phyloP scores from a whole-genome alignment of 192 early-diverging fungal genomes.

The Oehlia diaphana region DNA sequence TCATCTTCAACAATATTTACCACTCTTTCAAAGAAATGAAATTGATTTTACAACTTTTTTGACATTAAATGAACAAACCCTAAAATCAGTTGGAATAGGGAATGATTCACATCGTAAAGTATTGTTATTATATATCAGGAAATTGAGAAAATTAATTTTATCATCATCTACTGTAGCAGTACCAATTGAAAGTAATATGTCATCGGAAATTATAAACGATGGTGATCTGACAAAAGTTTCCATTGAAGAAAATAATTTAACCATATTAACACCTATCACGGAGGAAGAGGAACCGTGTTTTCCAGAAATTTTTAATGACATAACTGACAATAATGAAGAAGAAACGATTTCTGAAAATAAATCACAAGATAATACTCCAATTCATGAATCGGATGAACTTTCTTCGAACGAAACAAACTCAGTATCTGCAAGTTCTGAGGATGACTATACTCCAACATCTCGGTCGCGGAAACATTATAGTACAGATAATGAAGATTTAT shows the following conservation, averaged over 20 bases:
- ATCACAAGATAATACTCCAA: neutral
- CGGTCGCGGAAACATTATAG: neutral
- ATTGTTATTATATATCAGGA: neutral
- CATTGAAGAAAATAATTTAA: neutral
- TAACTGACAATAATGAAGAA: neutral
- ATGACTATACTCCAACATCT: neutral
- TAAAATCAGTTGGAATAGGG: neutral
- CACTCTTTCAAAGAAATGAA: constrained; percentile 9
- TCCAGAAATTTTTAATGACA: neutral
- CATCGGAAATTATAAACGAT: neutral
- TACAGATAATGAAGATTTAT: neutral
- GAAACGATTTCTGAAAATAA: neutral
- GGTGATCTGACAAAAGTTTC: too few relatives aligned
- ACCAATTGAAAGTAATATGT: neutral
- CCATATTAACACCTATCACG: neutral
- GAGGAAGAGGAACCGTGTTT: neutral
- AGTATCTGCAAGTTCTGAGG: neutral
- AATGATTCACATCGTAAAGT: neutral
- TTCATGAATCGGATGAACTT: neutral
- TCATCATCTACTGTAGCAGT: neutral
- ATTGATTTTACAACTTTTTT: constrained; percentile 9
- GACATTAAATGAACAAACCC: constrained; percentile 7
- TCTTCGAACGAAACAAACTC: neutral
- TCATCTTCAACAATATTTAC: constrained; percentile 15
- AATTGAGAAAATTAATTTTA: neutral